These are phyloP conservation scores for Poteriospumella lacustris DNA, from an alignment of 108 stramenopile genomes.

Conservation along the genomic window DNA sequence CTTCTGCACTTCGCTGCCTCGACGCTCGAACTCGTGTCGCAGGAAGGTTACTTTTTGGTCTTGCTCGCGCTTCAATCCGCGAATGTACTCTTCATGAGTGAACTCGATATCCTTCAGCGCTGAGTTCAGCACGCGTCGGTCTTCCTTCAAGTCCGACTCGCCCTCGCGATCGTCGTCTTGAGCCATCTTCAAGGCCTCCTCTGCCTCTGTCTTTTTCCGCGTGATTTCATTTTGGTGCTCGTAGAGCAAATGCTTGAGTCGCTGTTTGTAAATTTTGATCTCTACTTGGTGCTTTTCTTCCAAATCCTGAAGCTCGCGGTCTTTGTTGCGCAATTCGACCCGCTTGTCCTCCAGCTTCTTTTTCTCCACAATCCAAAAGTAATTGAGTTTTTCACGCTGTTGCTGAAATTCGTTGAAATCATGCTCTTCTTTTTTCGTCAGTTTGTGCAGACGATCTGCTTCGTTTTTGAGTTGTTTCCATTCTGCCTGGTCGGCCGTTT, in stretches of 20 bases:
- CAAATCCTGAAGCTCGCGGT: constrained; percentile 61
- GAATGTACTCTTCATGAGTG: constrained; percentile 55
- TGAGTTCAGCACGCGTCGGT: constrained; percentile 47
- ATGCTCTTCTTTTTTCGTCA: constrained; percentile 42
- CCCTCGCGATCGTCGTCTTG: constrained; percentile 53
- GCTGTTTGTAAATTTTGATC: constrained; percentile 62
- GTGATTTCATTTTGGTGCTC: constrained; percentile 64
- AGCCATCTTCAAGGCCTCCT: constrained; percentile 53
- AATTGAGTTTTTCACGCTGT: constrained; percentile 61
- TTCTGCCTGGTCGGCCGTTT: constrained; percentile 25
- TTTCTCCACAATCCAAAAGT: constrained; percentile 68
- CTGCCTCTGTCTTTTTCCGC: constrained; percentile 47
- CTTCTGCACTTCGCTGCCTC: constrained; percentile 41
- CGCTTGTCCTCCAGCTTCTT: constrained; percentile 58
- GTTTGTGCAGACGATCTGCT: constrained; percentile 19
- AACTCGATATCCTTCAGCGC: constrained; percentile 55
- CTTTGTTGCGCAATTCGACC: constrained; percentile 62
- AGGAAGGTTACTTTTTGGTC: constrained; percentile 53
- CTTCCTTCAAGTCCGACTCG: constrained; percentile 53
- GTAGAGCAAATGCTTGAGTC: constrained; percentile 63
- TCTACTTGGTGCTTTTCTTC: constrained; percentile 59
- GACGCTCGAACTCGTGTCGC: constrained; percentile 58
- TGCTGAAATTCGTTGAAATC: constrained; percentile 64
- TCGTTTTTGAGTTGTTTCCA: constrained; percentile 20
- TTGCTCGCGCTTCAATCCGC: constrained; percentile 52